Percentiles rank a stretch among this genome's conserved stretches.
These are phyloP conservation scores for Besnoitia besnoiti DNA, from an alignment of 169 alveolate genomes.

Conservation along the genomic window DNA sequence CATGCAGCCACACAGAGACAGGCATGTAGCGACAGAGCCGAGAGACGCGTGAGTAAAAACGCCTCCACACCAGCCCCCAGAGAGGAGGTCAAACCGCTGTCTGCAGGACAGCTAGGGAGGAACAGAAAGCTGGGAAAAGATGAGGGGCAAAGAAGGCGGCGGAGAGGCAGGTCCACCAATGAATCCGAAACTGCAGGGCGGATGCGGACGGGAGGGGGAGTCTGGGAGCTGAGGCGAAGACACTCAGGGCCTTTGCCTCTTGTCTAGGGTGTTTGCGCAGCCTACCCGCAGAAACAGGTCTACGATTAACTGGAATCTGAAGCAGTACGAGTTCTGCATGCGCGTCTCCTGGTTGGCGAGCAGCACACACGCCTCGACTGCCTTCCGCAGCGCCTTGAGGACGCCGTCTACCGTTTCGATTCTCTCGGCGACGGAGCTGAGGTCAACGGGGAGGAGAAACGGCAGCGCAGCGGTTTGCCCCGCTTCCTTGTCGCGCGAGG, in stretches of 20 bases:
- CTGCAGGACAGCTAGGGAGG: too few relatives aligned
- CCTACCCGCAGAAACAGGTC: slow-evolving; percentile 53
- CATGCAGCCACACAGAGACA: not conserved
- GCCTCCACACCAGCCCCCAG: not conserved
- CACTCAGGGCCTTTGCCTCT: not conserved
- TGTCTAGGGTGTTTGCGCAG: not conserved
- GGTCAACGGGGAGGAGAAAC: slow-evolving; percentile 57
- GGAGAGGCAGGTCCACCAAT: too few relatives aligned
- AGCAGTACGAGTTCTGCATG: slow-evolving; percentile 28
- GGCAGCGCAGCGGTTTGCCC: slow-evolving; percentile 64
- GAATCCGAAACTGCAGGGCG: too few relatives aligned
- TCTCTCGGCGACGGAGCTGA: slow-evolving; percentile 18
- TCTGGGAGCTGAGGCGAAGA: too few relatives aligned
- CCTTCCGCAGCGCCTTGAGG: slow-evolving; percentile 29
- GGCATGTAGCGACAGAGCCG: not conserved
- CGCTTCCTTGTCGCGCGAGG: slow-evolving; percentile 57
- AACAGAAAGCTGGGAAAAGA: too few relatives aligned
- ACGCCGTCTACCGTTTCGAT: slow-evolving; percentile 41
- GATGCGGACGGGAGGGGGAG: too few relatives aligned
- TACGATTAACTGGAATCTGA: slow-evolving; percentile 42
- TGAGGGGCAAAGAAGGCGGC: too few relatives aligned
- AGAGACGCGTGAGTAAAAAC: not conserved
- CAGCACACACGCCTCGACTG: slow-evolving; percentile 62
- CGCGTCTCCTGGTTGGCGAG: slow-evolving; percentile 50
- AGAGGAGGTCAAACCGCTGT: too few relatives aligned